A percentile compares a stretch with the other conserved stretches of the same genome.
These are phyloP conservation scores for Lentinula sp. DNA, from an alignment of 768 basidiomycete genomes.

Conservation along the genomic window DNA sequence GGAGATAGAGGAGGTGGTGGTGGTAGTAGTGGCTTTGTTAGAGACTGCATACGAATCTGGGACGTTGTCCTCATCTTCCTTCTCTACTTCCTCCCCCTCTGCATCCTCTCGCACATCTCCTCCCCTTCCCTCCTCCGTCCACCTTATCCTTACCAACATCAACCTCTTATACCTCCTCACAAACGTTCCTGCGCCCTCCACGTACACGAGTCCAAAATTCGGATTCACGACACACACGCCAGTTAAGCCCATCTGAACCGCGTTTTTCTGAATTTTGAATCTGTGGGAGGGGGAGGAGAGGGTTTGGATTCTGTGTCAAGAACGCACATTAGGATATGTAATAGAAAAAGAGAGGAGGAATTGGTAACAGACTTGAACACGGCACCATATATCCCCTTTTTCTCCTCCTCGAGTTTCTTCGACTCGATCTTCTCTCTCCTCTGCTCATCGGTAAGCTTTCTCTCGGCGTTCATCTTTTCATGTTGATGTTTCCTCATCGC, in stretches of 20 bases:
- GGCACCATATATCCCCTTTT: slow-evolving; percentile 74
- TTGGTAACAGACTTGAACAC: slow-evolving; percentile 77
- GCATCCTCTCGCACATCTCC: slow-evolving; percentile 70
- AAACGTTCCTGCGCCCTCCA: slow-evolving; percentile 85
- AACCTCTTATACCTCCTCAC: slow-evolving; percentile 84
- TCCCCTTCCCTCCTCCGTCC: slow-evolving; percentile 88
- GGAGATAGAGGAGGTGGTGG: slow-evolving; percentile 26
- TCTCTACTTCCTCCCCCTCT: slow-evolving; percentile 40
- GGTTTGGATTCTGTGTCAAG: slow-evolving; percentile 60
- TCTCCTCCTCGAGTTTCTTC: slow-evolving; percentile 85
- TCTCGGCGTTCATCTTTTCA: slow-evolving; percentile 89
- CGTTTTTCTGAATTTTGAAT: slow-evolving; percentile 96
- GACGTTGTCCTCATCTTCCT: slow-evolving; percentile 21
- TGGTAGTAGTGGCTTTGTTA: slow-evolving; percentile 11
- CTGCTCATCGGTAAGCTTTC: slow-evolving; percentile 90
- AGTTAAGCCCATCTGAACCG: slow-evolving; percentile 82
- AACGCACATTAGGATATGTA: neutral
- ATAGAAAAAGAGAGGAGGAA: neutral
- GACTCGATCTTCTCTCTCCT: slow-evolving; percentile 78
- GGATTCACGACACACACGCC: slow-evolving; percentile 92
- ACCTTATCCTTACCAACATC: slow-evolving; percentile 82
- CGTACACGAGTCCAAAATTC: slow-evolving; percentile 83
- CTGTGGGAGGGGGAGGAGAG: slow-evolving; percentile 90
- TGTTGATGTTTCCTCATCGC: slow-evolving; percentile 84
- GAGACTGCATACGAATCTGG: slow-evolving; percentile 9